A percentile compares a stretch with the other conserved stretches of the same genome.
These are phyloP conservation scores for Leishmania tropica DNA, from an alignment of 208 protist genomes.

Conservation along the genomic window DNA sequence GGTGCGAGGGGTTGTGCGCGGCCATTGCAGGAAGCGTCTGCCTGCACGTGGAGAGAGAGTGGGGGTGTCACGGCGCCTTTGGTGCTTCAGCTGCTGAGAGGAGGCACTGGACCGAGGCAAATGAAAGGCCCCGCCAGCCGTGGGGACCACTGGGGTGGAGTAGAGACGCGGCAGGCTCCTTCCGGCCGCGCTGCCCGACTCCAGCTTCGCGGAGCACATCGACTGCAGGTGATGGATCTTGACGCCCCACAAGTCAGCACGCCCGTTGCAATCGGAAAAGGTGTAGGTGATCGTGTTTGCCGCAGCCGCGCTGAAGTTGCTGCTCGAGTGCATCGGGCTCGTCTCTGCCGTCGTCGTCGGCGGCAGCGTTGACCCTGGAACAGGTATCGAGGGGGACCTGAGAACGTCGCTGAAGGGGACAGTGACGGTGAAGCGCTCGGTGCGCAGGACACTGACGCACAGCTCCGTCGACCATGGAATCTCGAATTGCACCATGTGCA, in stretches of 20 bases:
- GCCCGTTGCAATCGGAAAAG: constrained; percentile 40
- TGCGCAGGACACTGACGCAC: constrained; percentile 33
- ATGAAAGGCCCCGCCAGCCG: background rate
- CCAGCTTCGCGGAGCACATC: background rate
- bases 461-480: constrained; percentile 40
- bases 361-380: background rate
- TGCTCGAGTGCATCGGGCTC: background rate
- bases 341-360: background rate
- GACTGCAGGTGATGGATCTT: constrained; percentile 38
- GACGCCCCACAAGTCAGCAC: constrained; percentile 57
- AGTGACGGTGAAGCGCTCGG: constrained; percentile 35
- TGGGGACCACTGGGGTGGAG: background rate
- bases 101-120: background rate
- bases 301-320: background rate
- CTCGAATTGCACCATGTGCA: constrained; percentile 27
- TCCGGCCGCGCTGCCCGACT: background rate
- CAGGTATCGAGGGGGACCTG: background rate
- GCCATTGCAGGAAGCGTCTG: constrained; percentile 22
- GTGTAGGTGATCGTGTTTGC: constrained; percentile 22
- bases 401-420: constrained; percentile 2
- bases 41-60: constrained; percentile 5
- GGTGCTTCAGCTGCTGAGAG: constrained; percentile 6
- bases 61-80: background rate
- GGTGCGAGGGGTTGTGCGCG: constrained; percentile 29
- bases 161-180: background rate